phyloP scores from a whole-genome alignment of 257 asterid species.

The Ophiorrhiza pumila region DNA sequence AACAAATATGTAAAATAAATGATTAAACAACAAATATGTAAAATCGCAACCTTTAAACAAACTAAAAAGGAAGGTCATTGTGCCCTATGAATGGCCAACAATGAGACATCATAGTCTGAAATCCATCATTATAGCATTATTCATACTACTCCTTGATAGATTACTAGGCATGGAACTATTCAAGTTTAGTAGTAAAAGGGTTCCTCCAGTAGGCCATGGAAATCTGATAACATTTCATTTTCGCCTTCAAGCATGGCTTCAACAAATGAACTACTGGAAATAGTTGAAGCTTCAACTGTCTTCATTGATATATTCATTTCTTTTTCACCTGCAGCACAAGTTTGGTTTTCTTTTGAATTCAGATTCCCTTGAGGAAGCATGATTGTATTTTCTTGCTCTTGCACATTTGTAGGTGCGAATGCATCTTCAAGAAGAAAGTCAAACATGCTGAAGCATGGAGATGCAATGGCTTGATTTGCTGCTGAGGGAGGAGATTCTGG shows the following conservation, averaged over 20 bases:
- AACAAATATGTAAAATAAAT: too few species aligned
- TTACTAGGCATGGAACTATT: not conserved
- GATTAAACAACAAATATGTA: not conserved
- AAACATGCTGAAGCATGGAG: conserved; percentile 59
- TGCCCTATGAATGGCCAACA: not conserved
- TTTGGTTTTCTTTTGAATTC: conserved; percentile 16
- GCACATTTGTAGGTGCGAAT: conserved; percentile 13
- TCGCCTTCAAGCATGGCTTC: conserved; percentile 73
- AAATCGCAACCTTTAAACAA: not conserved
- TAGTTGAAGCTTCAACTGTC: conserved; percentile 32
- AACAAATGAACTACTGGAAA: conserved; percentile 54
- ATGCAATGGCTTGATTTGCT: conserved; percentile 28
- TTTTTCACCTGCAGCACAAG: conserved; percentile 15
- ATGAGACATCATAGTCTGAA: too few species aligned
- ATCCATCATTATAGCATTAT: not conserved
- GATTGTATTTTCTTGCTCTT: conserved; percentile 23
- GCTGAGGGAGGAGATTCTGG: conserved; percentile 27
- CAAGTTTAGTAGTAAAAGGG: conserved; percentile 31
- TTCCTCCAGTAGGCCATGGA: conserved; percentile 58
- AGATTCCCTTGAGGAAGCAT: conserved; percentile 12
- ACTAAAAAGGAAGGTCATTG: not conserved
- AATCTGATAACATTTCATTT: conserved; percentile 53
- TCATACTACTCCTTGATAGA: not conserved
- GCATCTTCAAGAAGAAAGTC: conserved; percentile 78
- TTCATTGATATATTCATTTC: not conserved